These are phyloP conservation scores for Yamadazyma conglobata DNA, from an alignment of 1,139 yeast genomes.

Conservation along the genomic window DNA sequence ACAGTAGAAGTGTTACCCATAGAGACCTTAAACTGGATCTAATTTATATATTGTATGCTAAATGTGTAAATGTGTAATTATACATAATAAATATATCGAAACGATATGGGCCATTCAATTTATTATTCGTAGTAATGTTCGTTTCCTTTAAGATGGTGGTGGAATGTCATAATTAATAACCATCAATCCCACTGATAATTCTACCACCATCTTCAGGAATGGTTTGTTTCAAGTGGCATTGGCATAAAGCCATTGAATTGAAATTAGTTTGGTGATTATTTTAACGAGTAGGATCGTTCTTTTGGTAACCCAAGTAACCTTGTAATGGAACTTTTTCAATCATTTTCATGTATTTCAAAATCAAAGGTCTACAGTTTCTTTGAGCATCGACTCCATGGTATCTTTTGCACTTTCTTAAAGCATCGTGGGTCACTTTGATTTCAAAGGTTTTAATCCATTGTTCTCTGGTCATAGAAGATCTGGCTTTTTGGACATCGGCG, in stretches of 20 bases:
- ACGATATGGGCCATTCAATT: constrained; percentile 2
- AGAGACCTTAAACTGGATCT: background rate
- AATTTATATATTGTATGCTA: constrained; percentile 8
- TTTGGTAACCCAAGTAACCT: constrained; percentile 79
- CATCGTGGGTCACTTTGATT: constrained; percentile 66
- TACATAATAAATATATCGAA: constrained; percentile 9
- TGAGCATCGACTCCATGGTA: constrained; percentile 78
- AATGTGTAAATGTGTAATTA: constrained; percentile 4
- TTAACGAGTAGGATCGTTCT: constrained; percentile 68
- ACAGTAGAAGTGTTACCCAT: background rate
- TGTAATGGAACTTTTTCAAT: constrained; percentile 63
- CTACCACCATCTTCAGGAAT: background rate
- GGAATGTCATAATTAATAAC: no score
- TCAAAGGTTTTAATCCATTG: constrained; percentile 75
- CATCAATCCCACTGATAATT: no score
- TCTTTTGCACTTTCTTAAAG: constrained; percentile 71
- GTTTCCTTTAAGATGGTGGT: no score
- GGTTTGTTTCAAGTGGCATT: no score
- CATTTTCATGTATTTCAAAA: constrained; percentile 76
- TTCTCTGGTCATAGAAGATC: constrained; percentile 73
- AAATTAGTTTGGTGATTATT: background rate
- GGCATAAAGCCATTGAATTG: no score
- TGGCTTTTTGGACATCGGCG: constrained; percentile 64
- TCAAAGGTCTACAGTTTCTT: constrained; percentile 56
- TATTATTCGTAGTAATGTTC: no score